Base-by-base conservation (phyloP, 2,329 filamentous ascomycete species). In the Macrophomina pseudophaseolina region DNA sequence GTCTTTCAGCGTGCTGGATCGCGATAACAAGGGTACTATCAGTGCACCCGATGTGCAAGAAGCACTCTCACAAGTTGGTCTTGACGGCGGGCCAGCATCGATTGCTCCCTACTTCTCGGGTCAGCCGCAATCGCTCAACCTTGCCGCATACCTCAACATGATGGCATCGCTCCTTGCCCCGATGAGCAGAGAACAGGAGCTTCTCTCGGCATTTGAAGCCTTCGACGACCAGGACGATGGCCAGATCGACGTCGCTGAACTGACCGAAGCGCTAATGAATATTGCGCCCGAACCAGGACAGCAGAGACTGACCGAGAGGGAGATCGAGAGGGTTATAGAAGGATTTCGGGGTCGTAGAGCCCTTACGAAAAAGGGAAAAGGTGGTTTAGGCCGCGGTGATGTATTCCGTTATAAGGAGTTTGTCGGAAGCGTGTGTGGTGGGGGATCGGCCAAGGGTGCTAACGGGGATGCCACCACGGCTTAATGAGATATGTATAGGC, bases 161-260 rank as follows among this genome's bases (percentile, higher is more conserved):
- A 83, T 99, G 1, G 91, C 94, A 0, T 86, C 87, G 9, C 86
- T 91, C 2, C 83, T 98, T 3, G 87, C 88, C 1, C 86, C 89
- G 0, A 83, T 98, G 18, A 96, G 92, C 0, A 89, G 91, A 0
- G 87, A 88, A 28, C 86, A 88, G 16, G 95, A 99, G 75, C 85
- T 99, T 9, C 82, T 93, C 23, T 94, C 93, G 1, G 95, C 95
- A 0, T 94, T 99, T 71, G 93, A 93, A 2, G 95, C 95, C 0
- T 98, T 98, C 75, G 95, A 99, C 74, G 92, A 97, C 69, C 93
- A 97, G 69, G 95, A 99, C 76, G 95, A 91, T 73, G 95, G 95
- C 3, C 93, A 97, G 78, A 88, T 98, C 46, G 93, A 98, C 75
- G 81, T 97, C 23, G 86, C 82, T 0, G 93, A 97, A 78, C 80